These are phyloP conservation scores for Phaseolus coccineus DNA, from an alignment of 331 rosid genomes.

Conservation along the genomic window DNA sequence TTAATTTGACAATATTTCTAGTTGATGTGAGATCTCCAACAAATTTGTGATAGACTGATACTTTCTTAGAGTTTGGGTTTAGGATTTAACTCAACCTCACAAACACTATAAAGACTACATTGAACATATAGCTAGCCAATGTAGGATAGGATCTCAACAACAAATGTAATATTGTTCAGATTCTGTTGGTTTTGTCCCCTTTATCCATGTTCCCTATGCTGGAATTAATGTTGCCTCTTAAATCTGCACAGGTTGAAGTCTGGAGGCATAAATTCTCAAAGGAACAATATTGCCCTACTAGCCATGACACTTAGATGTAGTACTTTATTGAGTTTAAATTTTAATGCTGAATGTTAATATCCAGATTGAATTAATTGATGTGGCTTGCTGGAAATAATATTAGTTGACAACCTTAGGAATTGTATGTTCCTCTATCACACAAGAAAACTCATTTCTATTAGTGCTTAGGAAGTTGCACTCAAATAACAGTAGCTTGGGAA, in stretches of 20 bases:
- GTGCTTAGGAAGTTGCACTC: neutral
- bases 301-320: neutral
- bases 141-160: too few species aligned
- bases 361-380: constrained; percentile 16
- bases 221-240: neutral
- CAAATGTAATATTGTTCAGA: too few species aligned
- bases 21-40: too few species aligned
- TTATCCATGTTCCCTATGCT: too few species aligned
- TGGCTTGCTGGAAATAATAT: neutral
- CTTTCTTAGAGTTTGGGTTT: neutral
- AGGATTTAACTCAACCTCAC: neutral
- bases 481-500: neutral
- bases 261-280: neutral
- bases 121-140: too few species aligned
- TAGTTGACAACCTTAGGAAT: neutral
- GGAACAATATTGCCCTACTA: neutral
- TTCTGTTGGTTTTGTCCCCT: too few species aligned
- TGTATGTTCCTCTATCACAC: neutral
- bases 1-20: too few species aligned
- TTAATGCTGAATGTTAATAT: neutral
- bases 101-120: too few species aligned
- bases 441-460: neutral
- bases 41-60: neutral
- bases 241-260: neutral
- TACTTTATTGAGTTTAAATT: neutral